Evolutionary conservation across 1,284 basidiomycete species (phyloP).

Genomic region (Ustilago shanxiensis): DNA sequence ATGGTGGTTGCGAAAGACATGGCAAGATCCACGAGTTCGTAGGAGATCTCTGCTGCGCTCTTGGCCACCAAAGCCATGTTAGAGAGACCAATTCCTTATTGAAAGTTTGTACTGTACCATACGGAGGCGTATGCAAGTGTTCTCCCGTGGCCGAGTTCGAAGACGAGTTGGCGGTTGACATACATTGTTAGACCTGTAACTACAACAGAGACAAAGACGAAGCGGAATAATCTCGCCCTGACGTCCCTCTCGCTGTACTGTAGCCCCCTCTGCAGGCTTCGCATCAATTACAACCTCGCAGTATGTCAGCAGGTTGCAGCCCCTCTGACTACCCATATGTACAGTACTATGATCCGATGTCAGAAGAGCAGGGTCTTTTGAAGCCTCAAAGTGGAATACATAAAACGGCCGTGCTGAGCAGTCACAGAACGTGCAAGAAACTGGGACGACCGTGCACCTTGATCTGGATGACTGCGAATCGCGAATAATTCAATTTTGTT

Average conservation of each 20-base stretch:
- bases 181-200: background rate
- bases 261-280: background rate
- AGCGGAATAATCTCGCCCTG: no score
- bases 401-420: background rate
- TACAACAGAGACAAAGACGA: no score
- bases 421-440: background rate
- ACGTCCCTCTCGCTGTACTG: background rate
- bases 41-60: no score
- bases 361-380: background rate
- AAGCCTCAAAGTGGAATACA: background rate
- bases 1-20: no score
- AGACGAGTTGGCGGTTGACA: background rate
- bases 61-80: background rate
- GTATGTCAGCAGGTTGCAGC: no score
- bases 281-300: no score
- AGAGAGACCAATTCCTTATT: no score
- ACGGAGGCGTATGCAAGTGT: conserved; percentile 4
- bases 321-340: no score
- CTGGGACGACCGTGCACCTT: background rate
- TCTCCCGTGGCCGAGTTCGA: conserved; percentile 16
- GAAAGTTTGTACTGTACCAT: conserved; percentile 6
- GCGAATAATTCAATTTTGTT: background rate
- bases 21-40: no score
- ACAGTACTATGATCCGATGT: background rate
- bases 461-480: background rate